Conservation (phyloP, 1,139 yeast species). For the Geotrichum cucujoidarum region DNA sequence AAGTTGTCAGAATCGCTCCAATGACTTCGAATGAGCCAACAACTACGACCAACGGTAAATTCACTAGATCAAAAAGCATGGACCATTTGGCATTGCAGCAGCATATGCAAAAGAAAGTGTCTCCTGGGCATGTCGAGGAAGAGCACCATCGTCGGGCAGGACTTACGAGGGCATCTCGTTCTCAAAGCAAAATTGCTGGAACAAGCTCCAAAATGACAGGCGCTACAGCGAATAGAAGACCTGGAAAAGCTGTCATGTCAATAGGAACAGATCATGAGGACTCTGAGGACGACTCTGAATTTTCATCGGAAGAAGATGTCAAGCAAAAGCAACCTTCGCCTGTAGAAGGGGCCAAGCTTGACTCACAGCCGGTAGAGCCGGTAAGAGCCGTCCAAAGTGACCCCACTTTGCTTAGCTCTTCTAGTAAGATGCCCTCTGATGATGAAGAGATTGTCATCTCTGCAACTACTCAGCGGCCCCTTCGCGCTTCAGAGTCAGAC, state of each 20-base stretch:
- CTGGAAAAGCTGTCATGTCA: conserved; percentile 14
- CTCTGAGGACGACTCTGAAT: conserved; percentile 34
- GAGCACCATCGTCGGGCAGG: conserved; percentile 4
- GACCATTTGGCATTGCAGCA: conserved; percentile 4
- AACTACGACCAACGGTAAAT: conserved; percentile 19
- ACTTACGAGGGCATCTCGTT: conserved; percentile 18
- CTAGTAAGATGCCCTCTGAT: no score
- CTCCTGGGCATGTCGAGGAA: conserved; percentile 2
- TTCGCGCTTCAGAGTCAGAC: not conserved
- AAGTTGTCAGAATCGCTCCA: conserved; percentile 6
- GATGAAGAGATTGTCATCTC: no score
- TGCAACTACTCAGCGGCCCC: no score
- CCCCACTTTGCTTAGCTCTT: not conserved
- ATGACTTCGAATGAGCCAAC: conserved; percentile 17
- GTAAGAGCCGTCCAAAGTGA: not conserved
- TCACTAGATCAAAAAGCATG: conserved; percentile 12
- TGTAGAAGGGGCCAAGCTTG: no score
- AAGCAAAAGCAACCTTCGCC: not conserved
- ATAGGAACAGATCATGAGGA: conserved; percentile 16
- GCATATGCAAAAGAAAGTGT: not conserved
- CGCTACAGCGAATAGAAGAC: conserved; percentile 11
- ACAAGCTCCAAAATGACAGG: conserved; percentile 26
- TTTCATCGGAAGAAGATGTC: conserved; percentile 2
- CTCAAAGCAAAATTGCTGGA: conserved; percentile 12
- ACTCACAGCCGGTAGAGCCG: no score